Evolutionary conservation across 225 moss, liverwort and hornwort species (phyloP).

Genomic region (Takakia lepidozioides): DNA sequence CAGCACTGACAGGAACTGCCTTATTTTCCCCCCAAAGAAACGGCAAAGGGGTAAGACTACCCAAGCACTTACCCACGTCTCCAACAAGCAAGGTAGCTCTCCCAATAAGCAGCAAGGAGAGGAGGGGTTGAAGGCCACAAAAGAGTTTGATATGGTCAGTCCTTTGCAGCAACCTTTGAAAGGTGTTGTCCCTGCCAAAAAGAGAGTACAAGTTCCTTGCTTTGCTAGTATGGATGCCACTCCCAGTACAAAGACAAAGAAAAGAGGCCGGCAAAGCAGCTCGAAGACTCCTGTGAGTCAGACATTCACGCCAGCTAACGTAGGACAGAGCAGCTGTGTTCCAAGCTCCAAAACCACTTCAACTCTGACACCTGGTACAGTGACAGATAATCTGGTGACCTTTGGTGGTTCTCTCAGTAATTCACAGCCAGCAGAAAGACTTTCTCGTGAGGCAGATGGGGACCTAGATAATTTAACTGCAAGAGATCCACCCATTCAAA

Average conservation of each 20-base stretch:
- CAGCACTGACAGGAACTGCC: background rate
- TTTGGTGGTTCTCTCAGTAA: background rate
- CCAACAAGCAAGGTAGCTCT: background rate
- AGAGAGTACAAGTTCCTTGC: constrained; percentile 11
- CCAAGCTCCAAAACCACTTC: too few relatives aligned
- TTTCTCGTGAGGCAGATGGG: background rate
- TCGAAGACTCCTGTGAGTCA: too few relatives aligned
- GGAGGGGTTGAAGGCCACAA: background rate
- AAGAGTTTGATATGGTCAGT: background rate
- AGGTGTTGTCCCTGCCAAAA: constrained; percentile 7
- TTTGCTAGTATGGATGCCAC: background rate
- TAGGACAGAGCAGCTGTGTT: too few relatives aligned
- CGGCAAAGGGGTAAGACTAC: background rate
- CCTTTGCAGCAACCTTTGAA: background rate
- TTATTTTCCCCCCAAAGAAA: background rate
- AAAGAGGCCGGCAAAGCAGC: background rate
- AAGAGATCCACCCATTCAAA: background rate
- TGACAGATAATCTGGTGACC: too few relatives aligned
- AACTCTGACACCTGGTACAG: too few relatives aligned
- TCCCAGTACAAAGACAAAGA: background rate
- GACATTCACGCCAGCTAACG: too few relatives aligned
- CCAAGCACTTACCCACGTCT: background rate
- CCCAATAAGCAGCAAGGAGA: background rate
- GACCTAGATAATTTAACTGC: background rate
- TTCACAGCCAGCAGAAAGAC: background rate